Conservation (phyloP, 768 basidiomycete species). For the Candolleomyces aberdarensis region DNA sequence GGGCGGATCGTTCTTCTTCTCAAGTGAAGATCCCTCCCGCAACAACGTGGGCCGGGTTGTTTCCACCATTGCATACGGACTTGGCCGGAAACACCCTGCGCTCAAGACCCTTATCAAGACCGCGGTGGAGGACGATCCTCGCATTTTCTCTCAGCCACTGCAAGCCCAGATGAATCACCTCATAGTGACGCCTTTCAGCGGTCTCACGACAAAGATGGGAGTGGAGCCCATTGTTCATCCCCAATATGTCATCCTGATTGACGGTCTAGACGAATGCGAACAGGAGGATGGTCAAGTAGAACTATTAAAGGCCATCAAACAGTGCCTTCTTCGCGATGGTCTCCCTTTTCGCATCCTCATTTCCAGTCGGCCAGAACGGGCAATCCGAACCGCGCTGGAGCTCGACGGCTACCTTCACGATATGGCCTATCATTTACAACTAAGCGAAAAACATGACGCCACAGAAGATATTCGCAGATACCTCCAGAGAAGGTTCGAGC, state of each 20-base stretch:
- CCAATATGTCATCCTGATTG: conserved; percentile 3
- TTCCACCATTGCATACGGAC: conserved; percentile 10
- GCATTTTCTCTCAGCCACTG: neutral
- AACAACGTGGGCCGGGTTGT: neutral
- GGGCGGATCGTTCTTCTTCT: neutral
- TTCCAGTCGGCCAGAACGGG: conserved; percentile 12
- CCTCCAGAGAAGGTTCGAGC: no score
- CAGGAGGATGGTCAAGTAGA: conserved; percentile 5
- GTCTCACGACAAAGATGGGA: neutral
- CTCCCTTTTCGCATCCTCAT: conserved; percentile 11
- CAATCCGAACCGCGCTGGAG: no score
- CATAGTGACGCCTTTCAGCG: neutral
- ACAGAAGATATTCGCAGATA: no score
- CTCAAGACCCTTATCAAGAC: neutral
- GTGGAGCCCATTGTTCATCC: neutral
- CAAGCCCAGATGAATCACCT: conserved; percentile 7
- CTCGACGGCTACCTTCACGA: no score
- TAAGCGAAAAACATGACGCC: no score
- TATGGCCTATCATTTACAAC: no score
- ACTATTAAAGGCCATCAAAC: conserved; percentile 5
- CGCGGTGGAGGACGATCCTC: neutral
- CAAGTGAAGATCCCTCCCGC: neutral
- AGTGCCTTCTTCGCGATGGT: neutral
- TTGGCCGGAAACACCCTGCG: neutral
- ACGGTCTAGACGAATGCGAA: conserved; percentile 13